These are phyloP conservation scores for Lactarius akahatsu DNA, from an alignment of 768 basidiomycete species.

Conservation along the genomic window DNA sequence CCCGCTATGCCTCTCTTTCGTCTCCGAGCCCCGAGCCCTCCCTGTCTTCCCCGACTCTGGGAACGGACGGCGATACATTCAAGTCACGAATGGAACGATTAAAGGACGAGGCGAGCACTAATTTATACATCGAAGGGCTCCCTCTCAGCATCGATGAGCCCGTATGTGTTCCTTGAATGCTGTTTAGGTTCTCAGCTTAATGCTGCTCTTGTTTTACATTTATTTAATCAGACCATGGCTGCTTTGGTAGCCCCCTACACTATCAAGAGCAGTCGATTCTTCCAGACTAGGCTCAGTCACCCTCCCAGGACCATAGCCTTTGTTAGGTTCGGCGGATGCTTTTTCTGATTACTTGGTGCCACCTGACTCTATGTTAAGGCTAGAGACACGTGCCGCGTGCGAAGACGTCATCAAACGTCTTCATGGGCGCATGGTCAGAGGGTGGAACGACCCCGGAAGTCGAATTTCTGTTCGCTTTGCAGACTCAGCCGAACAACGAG, in stretches of 20 bases:
- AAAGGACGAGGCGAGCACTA: conserved; percentile 64
- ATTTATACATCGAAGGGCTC: conserved; percentile 81
- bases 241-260: conserved; percentile 67
- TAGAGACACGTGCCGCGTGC: conserved; percentile 69
- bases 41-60: conserved; percentile 18
- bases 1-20: conserved; percentile 48
- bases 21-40: conserved; percentile 19
- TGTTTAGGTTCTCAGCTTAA: conserved; percentile 1
- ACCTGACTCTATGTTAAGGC: conserved; percentile 40
- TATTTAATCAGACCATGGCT: conserved; percentile 49
- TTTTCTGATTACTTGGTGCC: background rate
- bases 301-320: conserved; percentile 82
- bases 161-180: conserved; percentile 37
- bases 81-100: conserved; percentile 79
- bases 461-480: conserved; percentile 79
- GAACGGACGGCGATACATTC: conserved; percentile 45
- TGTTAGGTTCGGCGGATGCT: conserved; percentile 51
- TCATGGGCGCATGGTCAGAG: conserved; percentile 77
- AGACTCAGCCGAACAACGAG: conserved; percentile 74
- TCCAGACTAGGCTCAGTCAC: conserved; percentile 73
- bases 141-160: conserved; percentile 69
- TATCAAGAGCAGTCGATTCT: conserved; percentile 76
- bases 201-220: background rate
- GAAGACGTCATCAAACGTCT: conserved; percentile 76
- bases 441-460: conserved; percentile 74